Conservation (phyloP, 2,329 filamentous ascomycete genomes). For the Paraconiothyrium brasiliense region DNA sequence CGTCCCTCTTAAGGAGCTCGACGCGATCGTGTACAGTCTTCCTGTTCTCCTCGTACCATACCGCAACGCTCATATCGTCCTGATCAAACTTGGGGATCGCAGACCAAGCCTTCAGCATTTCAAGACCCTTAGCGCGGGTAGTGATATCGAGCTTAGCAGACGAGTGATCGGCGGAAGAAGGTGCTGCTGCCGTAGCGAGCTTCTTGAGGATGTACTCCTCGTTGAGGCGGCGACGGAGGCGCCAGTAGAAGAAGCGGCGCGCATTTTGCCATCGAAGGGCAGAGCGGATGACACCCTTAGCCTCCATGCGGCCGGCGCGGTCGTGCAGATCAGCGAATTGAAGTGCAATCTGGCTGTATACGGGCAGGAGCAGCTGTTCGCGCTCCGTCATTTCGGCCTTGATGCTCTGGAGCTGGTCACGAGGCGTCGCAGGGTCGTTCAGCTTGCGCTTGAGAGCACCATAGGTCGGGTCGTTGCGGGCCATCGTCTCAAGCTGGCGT, state of each 20-base stretch:
- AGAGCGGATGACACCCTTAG: slow-evolving; percentile 92
- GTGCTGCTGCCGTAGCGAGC: slow-evolving; percentile 66
- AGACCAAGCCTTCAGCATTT: slow-evolving; percentile 84
- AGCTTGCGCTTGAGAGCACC: slow-evolving; percentile 83
- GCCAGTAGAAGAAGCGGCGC: slow-evolving; percentile 99
- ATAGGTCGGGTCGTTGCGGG: slow-evolving; percentile 86
- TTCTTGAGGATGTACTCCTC: slow-evolving; percentile 97
- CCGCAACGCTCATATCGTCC: slow-evolving; percentile 83
- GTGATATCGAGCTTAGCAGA: slow-evolving; percentile 47
- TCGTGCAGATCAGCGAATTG: slow-evolving; percentile 98
- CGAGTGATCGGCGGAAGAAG: slow-evolving; percentile 43
- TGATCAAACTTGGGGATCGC: slow-evolving; percentile 78
- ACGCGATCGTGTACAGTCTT: slow-evolving; percentile 85
- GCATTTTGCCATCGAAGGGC: slow-evolving; percentile 86
- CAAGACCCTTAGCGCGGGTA: slow-evolving; percentile 74
- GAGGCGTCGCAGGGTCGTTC: slow-evolving; percentile 70
- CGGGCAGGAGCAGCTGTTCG: slow-evolving; percentile 87
- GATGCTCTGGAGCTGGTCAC: slow-evolving; percentile 79
- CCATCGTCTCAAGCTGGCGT: slow-evolving; percentile 97
- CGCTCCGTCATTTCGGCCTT: slow-evolving; percentile 85
- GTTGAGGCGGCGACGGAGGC: slow-evolving; percentile 92
- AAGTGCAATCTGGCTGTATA: slow-evolving; percentile 94
- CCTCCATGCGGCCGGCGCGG: slow-evolving; percentile 95
- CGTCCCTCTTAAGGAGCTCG: slow-evolving; percentile 81
- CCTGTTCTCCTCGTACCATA: slow-evolving; percentile 96